Percentiles rank a stretch among this genome's conserved stretches.
phyloP scores from a whole-genome alignment of 2,329 filamentous ascomycete genomes.

The Davidsoniella australis region DNA sequence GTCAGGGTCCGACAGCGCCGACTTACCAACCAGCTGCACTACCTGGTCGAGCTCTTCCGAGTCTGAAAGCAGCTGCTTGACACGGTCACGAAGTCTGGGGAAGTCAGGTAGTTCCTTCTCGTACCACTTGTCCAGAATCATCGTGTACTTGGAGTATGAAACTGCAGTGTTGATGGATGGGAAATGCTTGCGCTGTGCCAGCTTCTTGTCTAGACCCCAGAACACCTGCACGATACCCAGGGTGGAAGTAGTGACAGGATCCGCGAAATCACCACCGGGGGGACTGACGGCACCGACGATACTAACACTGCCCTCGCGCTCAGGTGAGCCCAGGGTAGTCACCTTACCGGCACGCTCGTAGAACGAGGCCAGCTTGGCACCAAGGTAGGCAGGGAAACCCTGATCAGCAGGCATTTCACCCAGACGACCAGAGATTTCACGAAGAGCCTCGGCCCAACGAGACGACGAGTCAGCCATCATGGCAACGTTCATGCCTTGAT shows the following conservation, averaged over 20 bases:
- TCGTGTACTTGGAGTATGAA: conserved; percentile 95
- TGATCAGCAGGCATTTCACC: conserved; percentile 99
- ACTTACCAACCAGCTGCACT: conserved; percentile 95
- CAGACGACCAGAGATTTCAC: conserved; percentile 95
- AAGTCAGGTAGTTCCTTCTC: conserved; percentile 88
- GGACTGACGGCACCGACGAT: conserved; percentile 96
- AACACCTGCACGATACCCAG: conserved; percentile 98
- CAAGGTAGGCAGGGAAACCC: conserved; percentile 94
- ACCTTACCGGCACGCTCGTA: conserved; percentile 95
- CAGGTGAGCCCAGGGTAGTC: conserved; percentile 69
- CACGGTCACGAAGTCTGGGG: conserved; percentile 76
- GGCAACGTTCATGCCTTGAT: conserved; percentile 90
- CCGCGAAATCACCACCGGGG: conserved; percentile 96
- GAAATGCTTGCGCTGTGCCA: conserved; percentile 97
- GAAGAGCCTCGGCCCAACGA: conserved; percentile 93
- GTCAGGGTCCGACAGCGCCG: conserved; percentile 84
- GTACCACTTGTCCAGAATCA: conserved; percentile 80
- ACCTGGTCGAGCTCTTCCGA: conserved; percentile 97
- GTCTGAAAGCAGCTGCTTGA: conserved; percentile 83
- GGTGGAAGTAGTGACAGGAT: conserved; percentile 86
- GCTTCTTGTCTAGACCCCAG: conserved; percentile 99
- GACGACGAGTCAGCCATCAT: conserved; percentile 99
- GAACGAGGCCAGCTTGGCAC: conserved; percentile 94
- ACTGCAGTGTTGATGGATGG: conserved; percentile 90
- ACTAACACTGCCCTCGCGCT: conserved; percentile 80